Evolutionary conservation across 176 grass and related monocot genomes (phyloP).

Genomic region (Phragmites australis): DNA sequence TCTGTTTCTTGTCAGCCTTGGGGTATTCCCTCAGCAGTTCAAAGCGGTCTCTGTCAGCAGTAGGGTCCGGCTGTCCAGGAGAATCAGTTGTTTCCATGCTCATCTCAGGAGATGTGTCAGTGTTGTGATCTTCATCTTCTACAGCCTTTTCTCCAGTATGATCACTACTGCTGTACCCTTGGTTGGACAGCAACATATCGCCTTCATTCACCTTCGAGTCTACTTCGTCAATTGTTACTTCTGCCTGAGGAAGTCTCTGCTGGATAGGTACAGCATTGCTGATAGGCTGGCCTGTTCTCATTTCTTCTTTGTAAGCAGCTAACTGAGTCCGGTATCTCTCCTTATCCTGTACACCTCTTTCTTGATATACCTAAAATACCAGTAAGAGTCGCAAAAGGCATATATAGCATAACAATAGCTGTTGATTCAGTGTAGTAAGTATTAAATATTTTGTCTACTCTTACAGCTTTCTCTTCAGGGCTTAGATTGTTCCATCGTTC

Average conservation of each 20-base stretch:
- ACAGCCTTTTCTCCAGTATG: conserved; percentile 40
- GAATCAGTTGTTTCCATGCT: conserved; percentile 43
- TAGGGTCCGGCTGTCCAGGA: conserved; percentile 29
- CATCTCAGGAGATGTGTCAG: conserved; percentile 47
- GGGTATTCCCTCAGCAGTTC: conserved; percentile 61
- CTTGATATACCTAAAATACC: conserved; percentile 78
- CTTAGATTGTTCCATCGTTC: conserved; percentile 73
- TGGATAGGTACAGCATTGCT: conserved; percentile 59
- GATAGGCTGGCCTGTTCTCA: conserved; percentile 52
- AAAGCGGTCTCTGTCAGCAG: conserved; percentile 44
- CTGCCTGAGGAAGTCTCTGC: conserved; percentile 55
- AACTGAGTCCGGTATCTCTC: conserved; percentile 76
- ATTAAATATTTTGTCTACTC: conserved; percentile 29
- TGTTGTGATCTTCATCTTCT: conserved; percentile 54
- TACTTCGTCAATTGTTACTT: conserved; percentile 60
- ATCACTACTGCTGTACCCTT: conserved; percentile 47
- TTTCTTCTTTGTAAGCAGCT: conserved; percentile 64
- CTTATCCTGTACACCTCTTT: conserved; percentile 78
- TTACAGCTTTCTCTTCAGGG: conserved; percentile 90
- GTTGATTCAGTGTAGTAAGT: conserved; percentile 4
- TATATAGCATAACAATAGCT: conserved; percentile 12
- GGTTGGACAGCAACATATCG: conserved; percentile 51
- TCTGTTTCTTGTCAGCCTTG: conserved; percentile 35
- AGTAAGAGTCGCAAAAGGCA: conserved; percentile 7
- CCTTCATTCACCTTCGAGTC: conserved; percentile 55